Base-by-base conservation (phyloP, 345 rosid species). In the Rhodomyrtus tomentosa region DNA sequence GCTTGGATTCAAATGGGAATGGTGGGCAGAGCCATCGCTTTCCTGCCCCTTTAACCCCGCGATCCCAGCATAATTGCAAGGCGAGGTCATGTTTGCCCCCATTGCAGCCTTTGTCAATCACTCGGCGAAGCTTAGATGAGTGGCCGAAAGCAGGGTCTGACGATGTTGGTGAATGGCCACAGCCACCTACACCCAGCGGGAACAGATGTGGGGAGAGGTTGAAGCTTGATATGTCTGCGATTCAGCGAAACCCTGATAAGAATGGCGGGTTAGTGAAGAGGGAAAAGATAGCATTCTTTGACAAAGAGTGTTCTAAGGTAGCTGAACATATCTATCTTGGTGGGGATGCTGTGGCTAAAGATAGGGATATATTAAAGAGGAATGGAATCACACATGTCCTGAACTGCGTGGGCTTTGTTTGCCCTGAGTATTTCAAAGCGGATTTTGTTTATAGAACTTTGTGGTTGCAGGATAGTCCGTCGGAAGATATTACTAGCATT, bases 91-190 rank as follows among this genome's bases (percentile, higher is more conserved):
- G 97, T 89, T 92, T 98, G 90, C 99, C 99, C 1, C 99, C 99
- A 18, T 59, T 96, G 93, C 99, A 95, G 89, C 99, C 99, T 2
- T 88, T 97, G 88, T 89, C 99, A 0, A 96, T 98, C 87, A 91
- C 98, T 2, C 91, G 99, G 81, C 92, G 98, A 87, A 98, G 99
- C 83, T 90, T 98, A 83, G 99, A 98, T 25, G 99, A 96, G 89
- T 96, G 99, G 99, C 99, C 98, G n/a, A 91, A 93, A 86, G 98
- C 99, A 0, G 93, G 99, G 62, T 96, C 98, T 6, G 99, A 98
- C 87, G 99, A 98, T 86, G 58, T 94, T 18, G 99, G 98, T 18
- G 99, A 93, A 93, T 96, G 99, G 99, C 98, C 95, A 45, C 96
- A 93, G 89, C 98, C 98, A 7, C 93, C 95, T 0, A 95, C 99